Percentiles rank a stretch among this genome's conserved stretches.
Conservation (phyloP, 306 rosid species). For the Chamaecrista fasciculata region DNA sequence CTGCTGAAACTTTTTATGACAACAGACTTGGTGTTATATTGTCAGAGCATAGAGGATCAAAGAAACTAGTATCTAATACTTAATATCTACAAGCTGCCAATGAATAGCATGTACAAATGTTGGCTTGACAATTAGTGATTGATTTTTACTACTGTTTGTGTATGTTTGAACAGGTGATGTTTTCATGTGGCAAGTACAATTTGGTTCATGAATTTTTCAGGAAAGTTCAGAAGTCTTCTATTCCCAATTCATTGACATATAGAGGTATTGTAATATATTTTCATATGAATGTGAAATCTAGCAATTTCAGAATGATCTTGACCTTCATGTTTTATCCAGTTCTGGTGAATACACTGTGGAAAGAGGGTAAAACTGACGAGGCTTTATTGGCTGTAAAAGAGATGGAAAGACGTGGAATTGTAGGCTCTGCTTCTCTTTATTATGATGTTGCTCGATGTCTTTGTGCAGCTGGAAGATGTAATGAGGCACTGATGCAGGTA, state of each 20-base stretch:
- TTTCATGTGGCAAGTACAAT: conserved; percentile 84
- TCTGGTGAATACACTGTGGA: conserved; percentile 76
- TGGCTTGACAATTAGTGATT: neutral
- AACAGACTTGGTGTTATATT: neutral
- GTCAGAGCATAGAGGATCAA: neutral
- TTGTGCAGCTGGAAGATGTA: conserved; percentile 85
- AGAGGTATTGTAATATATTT: conserved; percentile 61
- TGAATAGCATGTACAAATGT: conserved; percentile 5
- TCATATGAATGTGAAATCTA: conserved; percentile 19
- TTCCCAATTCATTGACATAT: conserved; percentile 82
- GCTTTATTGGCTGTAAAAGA: conserved; percentile 60
- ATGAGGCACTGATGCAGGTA: conserved; percentile 88
- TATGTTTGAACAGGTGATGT: conserved; percentile 77
- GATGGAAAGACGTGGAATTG: conserved; percentile 91
- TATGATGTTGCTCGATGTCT: conserved; percentile 96
- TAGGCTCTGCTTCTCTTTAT: conserved; percentile 93
- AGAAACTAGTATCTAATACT: neutral
- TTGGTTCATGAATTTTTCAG: conserved; percentile 93
- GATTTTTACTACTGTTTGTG: conserved; percentile 19
- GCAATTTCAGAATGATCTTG: conserved; percentile 28
- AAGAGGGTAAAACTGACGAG: conserved; percentile 85
- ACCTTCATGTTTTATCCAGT: conserved; percentile 51
- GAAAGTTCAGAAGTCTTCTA: conserved; percentile 70
- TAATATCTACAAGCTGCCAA: neutral
- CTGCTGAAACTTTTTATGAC: neutral